Base-by-base conservation (phyloP, 129 eudicot genomes). In the Tagetes erecta region DNA sequence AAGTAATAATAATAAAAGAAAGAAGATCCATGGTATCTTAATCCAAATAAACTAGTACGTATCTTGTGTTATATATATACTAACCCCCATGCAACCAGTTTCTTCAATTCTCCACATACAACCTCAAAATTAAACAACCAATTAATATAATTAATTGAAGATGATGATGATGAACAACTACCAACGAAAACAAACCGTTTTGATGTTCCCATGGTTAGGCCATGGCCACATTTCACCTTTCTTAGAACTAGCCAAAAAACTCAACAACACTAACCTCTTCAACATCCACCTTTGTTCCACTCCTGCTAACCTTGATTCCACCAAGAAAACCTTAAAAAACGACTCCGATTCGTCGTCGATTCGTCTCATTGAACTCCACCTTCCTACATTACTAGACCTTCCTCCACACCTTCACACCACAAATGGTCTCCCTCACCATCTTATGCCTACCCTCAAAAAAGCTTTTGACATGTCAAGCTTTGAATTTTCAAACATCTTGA, bases 221-320 rank as follows among this genome's bases (percentile, higher is more conserved):
- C 84, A 80, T 41, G 84, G 84, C 0, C 84, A 80, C 67, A 53
- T 80, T 59, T 80, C 84, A 3, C 84, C 80, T 8, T 80, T 74
- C 77, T 51, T 80, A 34, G 80, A 75, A 64, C 68, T 80, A 70
- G 76, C 82, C 31, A 78, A 78, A 36, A 78, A 69, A 12, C 77
- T 80, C 5, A 38, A 1, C 64, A 38, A 69, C 40, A 69, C 62
- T 36, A 75, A 80, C 73, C 67, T 52, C 37, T 75, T 69, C 62
- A 45, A 76, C 68, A 67, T 81, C 73, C 65, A 75, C 72, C 72
- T 81, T 35, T 81, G 83, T 67, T 80, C 83, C 0, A 80, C 83
- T 33, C 80, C 75, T 4, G 79, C 75, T 3, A 80, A 80, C 75
- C 80, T 80, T 2, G 6, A 9, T 6, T 74, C 83, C 2, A 38